Conservation (phyloP, 495 filamentous ascomycete species). For the Penicillium daleae region DNA sequence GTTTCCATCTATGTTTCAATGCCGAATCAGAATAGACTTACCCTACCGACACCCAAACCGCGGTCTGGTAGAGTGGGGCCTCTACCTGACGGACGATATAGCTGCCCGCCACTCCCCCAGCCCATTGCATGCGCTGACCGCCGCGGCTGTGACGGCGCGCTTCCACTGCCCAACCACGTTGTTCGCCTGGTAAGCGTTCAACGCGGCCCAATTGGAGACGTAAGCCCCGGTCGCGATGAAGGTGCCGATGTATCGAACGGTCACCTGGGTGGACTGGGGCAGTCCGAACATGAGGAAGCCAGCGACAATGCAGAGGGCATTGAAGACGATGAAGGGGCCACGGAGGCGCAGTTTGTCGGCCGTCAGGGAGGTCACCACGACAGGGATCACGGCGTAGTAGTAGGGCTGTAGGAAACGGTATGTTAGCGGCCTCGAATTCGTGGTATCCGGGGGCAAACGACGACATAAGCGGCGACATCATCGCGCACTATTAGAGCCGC, state of each 20-base stretch:
- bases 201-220: constrained; percentile 77
- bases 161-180: constrained; percentile 80
- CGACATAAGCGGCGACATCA: neutral
- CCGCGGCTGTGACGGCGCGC: constrained; percentile 69
- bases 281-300: constrained; percentile 79
- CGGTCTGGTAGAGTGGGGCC: constrained; percentile 69
- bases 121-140: constrained; percentile 71
- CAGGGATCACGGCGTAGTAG: constrained; percentile 74
- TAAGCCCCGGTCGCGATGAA: constrained; percentile 80
- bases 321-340: constrained; percentile 74
- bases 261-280: constrained; percentile 56
- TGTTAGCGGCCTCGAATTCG: neutral
- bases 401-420: constrained; percentile 53
- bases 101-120: constrained; percentile 77
- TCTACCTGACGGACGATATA: constrained; percentile 72
- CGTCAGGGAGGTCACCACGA: constrained; percentile 67
- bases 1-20: neutral
- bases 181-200: constrained; percentile 73
- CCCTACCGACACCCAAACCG: constrained; percentile 73
- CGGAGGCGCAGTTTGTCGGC: constrained; percentile 68
- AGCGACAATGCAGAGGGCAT: constrained; percentile 68
- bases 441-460: neutral
- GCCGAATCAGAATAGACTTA: constrained; percentile 32
- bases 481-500: neutral
- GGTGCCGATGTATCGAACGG: constrained; percentile 72